Percentiles rank a stretch among this genome's conserved stretches.
These are phyloP conservation scores for Spergularia bocconei DNA, from an alignment of 148 eudicot species.

Conservation along the genomic window DNA sequence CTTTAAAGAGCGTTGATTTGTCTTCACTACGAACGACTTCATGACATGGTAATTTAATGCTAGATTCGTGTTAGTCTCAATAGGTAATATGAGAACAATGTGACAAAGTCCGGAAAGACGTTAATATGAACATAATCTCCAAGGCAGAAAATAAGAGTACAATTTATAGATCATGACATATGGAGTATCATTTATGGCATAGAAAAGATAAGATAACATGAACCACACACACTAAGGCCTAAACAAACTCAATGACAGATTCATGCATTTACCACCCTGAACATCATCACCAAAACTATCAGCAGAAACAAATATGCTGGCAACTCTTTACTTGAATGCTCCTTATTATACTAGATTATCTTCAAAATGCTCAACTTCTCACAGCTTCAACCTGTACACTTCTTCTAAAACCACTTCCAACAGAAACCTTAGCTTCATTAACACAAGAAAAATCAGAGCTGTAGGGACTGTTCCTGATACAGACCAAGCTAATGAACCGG, in stretches of 20 bases:
- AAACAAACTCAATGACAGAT: not conserved
- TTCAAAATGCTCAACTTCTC: conserved; percentile 38
- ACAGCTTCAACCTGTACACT: conserved; percentile 26
- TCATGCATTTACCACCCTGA: not conserved
- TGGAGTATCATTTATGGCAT: not conserved
- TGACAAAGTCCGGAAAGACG: no score
- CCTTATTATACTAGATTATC: conserved; percentile 23
- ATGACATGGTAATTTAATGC: no score
- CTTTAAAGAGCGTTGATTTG: no score
- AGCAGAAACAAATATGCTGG: conserved; percentile 30
- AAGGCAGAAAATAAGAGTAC: no score
- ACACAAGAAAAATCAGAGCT: conserved; percentile 44
- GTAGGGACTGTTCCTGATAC: conserved; percentile 43
- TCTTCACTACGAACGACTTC: no score
- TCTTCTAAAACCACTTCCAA: not conserved
- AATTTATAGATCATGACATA: not conserved
- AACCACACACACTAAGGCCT: conserved; percentile 12
- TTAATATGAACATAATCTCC: no score
- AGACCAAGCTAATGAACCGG: conserved; percentile 30
- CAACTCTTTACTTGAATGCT: conserved; percentile 46
- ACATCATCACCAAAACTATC: conserved; percentile 2
- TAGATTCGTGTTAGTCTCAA: no score
- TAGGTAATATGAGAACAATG: no score
- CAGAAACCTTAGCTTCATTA: conserved; percentile 1
- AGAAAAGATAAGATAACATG: conserved; percentile 11